phyloP scores from a whole-genome alignment of 2,329 filamentous ascomycete genomes.

The Sarocladium kiliense region DNA sequence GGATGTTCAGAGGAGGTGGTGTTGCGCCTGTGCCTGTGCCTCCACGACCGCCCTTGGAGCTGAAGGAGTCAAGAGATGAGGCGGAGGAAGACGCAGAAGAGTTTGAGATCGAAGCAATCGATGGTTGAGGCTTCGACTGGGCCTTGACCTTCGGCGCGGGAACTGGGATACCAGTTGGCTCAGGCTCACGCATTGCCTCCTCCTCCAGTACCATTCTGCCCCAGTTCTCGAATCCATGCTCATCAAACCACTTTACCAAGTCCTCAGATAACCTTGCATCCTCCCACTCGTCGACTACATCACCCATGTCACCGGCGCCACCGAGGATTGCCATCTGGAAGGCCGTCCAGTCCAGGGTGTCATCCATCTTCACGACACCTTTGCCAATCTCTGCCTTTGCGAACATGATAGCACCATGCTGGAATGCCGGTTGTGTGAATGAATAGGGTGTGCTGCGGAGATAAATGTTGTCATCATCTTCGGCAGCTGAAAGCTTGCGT shows the following conservation, averaged over 20 bases:
- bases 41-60: background rate
- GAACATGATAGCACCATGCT: constrained; percentile 52
- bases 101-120: background rate
- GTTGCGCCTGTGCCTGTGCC: background rate
- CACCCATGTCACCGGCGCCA: constrained; percentile 46
- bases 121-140: background rate
- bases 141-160: background rate
- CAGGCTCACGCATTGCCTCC: no score
- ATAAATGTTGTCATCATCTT: constrained; percentile 41
- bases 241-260: constrained; percentile 46
- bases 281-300: constrained; percentile 34
- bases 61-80: background rate
- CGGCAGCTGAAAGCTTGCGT: constrained; percentile 15
- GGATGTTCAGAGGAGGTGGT: constrained; percentile 1
- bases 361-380: constrained; percentile 36
- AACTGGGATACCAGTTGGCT: no score
- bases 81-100: background rate
- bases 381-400: constrained; percentile 36
- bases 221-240: constrained; percentile 39
- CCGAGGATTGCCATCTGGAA: constrained; percentile 62
- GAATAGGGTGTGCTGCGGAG: constrained; percentile 45
- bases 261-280: constrained; percentile 38
- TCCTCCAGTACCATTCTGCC: constrained; percentile 32
- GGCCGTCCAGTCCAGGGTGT: constrained; percentile 55
- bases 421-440: constrained; percentile 41